Evolutionary conservation across 495 filamentous ascomycete species (phyloP).

Genomic region (Aspergillus ostianus): DNA sequence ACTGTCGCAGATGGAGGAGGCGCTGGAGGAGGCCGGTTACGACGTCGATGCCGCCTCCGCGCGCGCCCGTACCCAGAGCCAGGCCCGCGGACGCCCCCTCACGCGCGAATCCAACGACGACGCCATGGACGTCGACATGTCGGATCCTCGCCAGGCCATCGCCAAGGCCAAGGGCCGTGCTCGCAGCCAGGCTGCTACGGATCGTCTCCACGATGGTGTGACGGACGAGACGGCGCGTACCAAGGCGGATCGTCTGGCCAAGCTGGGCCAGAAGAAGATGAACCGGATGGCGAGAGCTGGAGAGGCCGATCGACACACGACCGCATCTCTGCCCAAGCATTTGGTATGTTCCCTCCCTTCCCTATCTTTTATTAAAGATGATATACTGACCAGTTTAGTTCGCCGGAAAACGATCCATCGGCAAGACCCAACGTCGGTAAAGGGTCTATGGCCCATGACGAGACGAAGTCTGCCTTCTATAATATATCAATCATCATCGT

Average conservation of each 20-base stretch:
- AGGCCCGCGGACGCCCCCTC: conserved; percentile 59
- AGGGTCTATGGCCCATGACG: conserved; percentile 18
- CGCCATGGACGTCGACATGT: conserved; percentile 83
- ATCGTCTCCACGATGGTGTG: conserved; percentile 79
- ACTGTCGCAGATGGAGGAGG: conserved; percentile 78
- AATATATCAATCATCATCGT: conserved; percentile 33
- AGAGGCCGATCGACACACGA: conserved; percentile 92
- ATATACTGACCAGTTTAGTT: conserved; percentile 41
- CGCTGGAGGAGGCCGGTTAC: conserved; percentile 79
- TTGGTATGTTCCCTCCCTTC: conserved; percentile 60
- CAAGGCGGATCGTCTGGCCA: conserved; percentile 80
- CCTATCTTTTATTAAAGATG: conserved; percentile 2
- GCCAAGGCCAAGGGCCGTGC: conserved; percentile 74
- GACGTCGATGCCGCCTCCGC: conserved; percentile 72
- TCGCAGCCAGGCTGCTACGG: conserved; percentile 71
- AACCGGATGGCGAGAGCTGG: conserved; percentile 95
- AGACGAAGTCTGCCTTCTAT: conserved; percentile 31
- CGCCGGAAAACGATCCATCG: conserved; percentile 57
- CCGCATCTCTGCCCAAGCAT: conserved; percentile 81
- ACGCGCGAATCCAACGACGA: conserved; percentile 55
- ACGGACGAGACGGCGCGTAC: conserved; percentile 49
- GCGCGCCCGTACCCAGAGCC: conserved; percentile 65
- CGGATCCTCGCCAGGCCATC: conserved; percentile 55
- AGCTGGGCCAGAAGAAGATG: conserved; percentile 96
- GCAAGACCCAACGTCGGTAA: conserved; percentile 59